A percentile compares a stretch with the other conserved stretches of the same genome.
phyloP scores from a whole-genome alignment of 345 rosid species.

The Geranium brycei region DNA sequence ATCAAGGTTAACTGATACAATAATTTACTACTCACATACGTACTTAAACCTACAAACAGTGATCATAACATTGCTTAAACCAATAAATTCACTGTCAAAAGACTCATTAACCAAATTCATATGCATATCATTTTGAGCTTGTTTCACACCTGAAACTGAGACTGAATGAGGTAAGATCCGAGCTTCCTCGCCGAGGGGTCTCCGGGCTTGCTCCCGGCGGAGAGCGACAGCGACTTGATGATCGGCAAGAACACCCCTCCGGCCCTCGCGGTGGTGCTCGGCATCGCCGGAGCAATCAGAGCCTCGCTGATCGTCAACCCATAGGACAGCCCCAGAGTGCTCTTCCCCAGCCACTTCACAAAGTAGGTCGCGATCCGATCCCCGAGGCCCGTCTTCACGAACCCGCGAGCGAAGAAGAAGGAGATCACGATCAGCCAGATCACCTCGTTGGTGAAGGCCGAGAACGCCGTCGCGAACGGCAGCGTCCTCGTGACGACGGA shows the following conservation, averaged over 20 bases:
- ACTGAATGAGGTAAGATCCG: slow-evolving; percentile 63
- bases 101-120: too few species aligned
- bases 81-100: too few species aligned
- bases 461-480: slow-evolving; percentile 61
- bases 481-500: slow-evolving; percentile 68
- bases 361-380: slow-evolving; percentile 91
- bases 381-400: slow-evolving; percentile 86
- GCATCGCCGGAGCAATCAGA: slow-evolving; percentile 93
- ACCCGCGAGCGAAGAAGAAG: slow-evolving; percentile 97
- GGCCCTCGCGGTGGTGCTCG: slow-evolving; percentile 90
- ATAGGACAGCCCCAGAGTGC: slow-evolving; percentile 81
- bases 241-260: slow-evolving; percentile 94
- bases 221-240: slow-evolving; percentile 62
- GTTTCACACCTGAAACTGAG: slow-evolving; percentile 62
- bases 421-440: slow-evolving; percentile 94
- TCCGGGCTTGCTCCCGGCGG: slow-evolving; percentile 73
- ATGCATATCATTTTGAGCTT: neutral
- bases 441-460: slow-evolving; percentile 82
- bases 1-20: too few species aligned
- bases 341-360: slow-evolving; percentile 84
- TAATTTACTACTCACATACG: too few species aligned
- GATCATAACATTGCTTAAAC: too few species aligned
- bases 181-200: slow-evolving; percentile 63
- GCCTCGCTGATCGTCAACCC: slow-evolving; percentile 83
- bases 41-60: too few species aligned